Base-by-base conservation (phyloP, 805 yeast species). In the Candida nanaspora region DNA sequence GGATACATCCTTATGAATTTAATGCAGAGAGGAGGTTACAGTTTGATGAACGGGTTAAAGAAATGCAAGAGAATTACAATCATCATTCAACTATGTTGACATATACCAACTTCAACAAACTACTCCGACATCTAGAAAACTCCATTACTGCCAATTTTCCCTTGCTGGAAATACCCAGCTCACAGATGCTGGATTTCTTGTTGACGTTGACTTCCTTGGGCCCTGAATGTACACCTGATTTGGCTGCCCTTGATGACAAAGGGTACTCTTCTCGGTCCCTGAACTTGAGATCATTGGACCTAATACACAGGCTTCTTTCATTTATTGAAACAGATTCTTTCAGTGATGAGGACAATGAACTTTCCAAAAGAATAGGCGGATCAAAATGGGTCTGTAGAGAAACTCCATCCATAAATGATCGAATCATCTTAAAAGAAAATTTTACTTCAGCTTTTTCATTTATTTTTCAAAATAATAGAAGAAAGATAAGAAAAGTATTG, bases 121-220 rank as follows among this genome's bases (percentile, higher is more conserved):
- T 69, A n/a, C 38, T 70, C 2, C 45, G 57, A 7, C 57, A 57
- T 32, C 41, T 69, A 7, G 72, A 69, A 43, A 48, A 52, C 6
- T 50, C 51, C 1, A 40, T 59, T 2, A 42, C 49, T 35, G 43
- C 41, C 14, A 51, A 53, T 22, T 41, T 51, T 2, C 63, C 64
- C 4, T 19, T 21, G 1, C 35, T 59, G 22, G 44, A 49, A 15
- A 46, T 53, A 9, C 72, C 73, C 0, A 60, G 64, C 1, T 49
- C 56, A 19, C 59, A 61, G 22, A 53, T 63, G 3, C 34, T 67
- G 9, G 47, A 59, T 22, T 55, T 62, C 1, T 38, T 70, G 9
- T 52, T 70, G 34, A 64, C 74, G 1, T 42, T 69, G 21, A 59
- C 60, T 0, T 62, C 71, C 0, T 44, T 64, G 1, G 58, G 67